Evolutionary conservation across 805 yeast genomes (phyloP), one percentile per base, ranked within the genome.

Genomic region (Tetrapisispora taiwanensis): DNA sequence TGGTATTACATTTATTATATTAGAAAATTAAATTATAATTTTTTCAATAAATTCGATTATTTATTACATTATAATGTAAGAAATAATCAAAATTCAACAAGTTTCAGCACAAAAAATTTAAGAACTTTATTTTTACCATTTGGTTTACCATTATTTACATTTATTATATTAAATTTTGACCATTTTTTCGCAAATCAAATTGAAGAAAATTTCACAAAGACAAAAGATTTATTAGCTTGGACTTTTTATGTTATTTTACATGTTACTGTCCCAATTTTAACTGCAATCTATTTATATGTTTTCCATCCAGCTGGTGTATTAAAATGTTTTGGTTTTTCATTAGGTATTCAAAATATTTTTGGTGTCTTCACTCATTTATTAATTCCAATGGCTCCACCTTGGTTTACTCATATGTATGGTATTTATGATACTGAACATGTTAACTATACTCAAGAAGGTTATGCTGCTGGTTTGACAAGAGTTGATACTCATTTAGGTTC

Each of bases 361-460:
- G 83, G 84, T 20, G 79, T 79, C 0, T 33, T 70, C 32, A 81
- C 85, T 3, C 86, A 80, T 57, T 55, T 81, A 31, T 39, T 71
- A 6, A 68, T 79, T 58, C 89, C 89, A 22, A 79, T 76, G 56
- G 84, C 86, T 1, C 84, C 88, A 0, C 88, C 88, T 3, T 78
- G 86, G 81, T 81, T 79, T 57, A 74, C 78, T 39, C 79, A 75
- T 54, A 48, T 76, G 48, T 71, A 81, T 51, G 84, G 86, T 3
- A 71, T 72, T 19, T 73, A 76, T 49, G 72, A 60, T 44, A 51
- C 51, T 4, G 70, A 56, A 45, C 65, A 58, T 9, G 81, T 83
- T 1, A 68, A 71, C 48, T 81, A 81, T 58, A 75, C 73, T 28
- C 77, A 77, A 72, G 73, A 73, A 13, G 85, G 85, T 13, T 81